Evolutionary conservation across 441 rosid species (phyloP).

Genomic region (Corymbia citriodora): DNA sequence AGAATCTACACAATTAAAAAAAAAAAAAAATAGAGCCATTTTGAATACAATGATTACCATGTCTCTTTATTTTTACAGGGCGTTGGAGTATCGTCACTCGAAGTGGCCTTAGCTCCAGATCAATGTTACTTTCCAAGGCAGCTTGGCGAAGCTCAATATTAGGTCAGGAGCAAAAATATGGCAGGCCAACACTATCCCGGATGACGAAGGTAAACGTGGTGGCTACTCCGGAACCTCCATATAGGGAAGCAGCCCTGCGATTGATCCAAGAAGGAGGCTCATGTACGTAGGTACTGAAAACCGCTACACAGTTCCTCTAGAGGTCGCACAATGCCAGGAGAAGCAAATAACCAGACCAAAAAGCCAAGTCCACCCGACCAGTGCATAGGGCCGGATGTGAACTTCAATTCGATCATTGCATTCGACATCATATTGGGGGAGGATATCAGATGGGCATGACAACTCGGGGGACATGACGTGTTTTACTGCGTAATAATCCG

Average conservation of each 20-base stretch:
- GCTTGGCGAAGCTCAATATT: constrained; percentile 19
- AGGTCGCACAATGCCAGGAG: constrained; percentile 25
- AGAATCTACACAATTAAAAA: background rate
- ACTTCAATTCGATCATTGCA: no score
- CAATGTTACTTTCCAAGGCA: constrained; percentile 30
- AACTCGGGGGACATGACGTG: constrained; percentile 29
- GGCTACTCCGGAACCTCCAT: constrained; percentile 30
- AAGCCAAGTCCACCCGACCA: constrained; percentile 20
- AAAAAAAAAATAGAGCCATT: background rate
- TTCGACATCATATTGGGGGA: no score
- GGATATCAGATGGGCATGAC: constrained; percentile 3
- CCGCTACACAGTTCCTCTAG: constrained; percentile 29
- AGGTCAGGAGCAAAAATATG: background rate
- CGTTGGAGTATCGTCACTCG: constrained; percentile 24
- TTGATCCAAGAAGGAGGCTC: constrained; percentile 9
- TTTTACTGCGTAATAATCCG: constrained; percentile 20
- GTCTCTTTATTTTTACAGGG: background rate
- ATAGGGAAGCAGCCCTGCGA: constrained; percentile 44
- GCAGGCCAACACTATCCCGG: constrained; percentile 27
- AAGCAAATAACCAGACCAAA: constrained; percentile 19
- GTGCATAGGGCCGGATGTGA: constrained; percentile 23
- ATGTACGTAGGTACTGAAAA: constrained; percentile 35
- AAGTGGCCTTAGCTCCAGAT: constrained; percentile 13
- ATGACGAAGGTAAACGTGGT: constrained; percentile 20
- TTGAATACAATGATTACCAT: background rate